phyloP scores from a whole-genome alignment of 2,329 filamentous ascomycete genomes.

The Fusarium nematophilum region DNA sequence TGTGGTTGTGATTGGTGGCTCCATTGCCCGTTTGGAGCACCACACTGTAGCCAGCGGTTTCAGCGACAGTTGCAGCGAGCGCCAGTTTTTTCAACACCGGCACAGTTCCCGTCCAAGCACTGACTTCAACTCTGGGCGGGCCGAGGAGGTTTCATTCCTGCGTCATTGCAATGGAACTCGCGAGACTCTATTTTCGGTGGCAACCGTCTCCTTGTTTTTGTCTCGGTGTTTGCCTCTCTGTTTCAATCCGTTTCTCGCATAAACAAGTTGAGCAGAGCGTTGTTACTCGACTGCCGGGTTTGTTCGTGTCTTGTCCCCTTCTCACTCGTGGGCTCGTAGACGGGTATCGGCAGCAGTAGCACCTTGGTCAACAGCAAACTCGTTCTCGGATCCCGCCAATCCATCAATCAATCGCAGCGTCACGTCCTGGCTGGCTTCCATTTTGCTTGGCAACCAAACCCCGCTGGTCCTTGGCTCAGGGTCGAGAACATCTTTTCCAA shows the following conservation, averaged over 20 bases:
- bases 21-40: conserved; percentile 17
- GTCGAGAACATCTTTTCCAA: conserved; percentile 8
- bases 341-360: not conserved
- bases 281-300: not conserved
- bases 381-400: not conserved
- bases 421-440: conserved; percentile 14
- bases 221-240: not conserved
- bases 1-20: conserved; percentile 26
- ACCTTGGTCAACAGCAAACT: not conserved
- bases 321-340: too few relatives aligned
- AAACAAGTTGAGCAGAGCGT: not conserved
- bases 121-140: conserved; percentile 28
- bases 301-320: conserved; percentile 5
- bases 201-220: not conserved
- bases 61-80: conserved; percentile 6
- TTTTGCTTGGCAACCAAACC: conserved; percentile 31
- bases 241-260: conserved; percentile 12
- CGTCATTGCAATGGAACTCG: conserved; percentile 34
- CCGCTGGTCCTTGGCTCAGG: conserved; percentile 9
- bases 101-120: conserved; percentile 17
- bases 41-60: conserved; percentile 29
- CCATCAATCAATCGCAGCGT: conserved; percentile 9
- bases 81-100: not conserved
- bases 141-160: conserved; percentile 37
- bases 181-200: conserved; percentile 20